Evolutionary conservation across 495 filamentous ascomycete species (phyloP).

Genomic region (Collariella sp.): DNA sequence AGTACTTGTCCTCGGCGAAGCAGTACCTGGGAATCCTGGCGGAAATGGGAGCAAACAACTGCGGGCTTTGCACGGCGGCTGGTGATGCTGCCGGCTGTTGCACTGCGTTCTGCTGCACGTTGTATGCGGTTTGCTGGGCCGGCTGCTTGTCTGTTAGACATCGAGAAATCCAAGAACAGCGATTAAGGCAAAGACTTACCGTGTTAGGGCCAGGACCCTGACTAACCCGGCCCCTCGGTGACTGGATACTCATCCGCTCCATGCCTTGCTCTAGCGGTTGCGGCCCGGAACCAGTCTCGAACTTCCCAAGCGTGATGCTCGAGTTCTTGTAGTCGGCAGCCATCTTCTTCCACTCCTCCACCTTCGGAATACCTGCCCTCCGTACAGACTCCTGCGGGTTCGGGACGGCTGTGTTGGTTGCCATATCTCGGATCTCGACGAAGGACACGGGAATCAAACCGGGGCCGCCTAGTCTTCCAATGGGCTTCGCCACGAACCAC

Average conservation of each 20-base stretch:
- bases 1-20: slow-evolving; percentile 96
- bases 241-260: slow-evolving; percentile 69
- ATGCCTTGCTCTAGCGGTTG: slow-evolving; percentile 57
- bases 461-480: slow-evolving; percentile 85
- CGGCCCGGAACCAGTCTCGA: slow-evolving; percentile 51
- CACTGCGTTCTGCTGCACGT: slow-evolving; percentile 13
- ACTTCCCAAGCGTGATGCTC: slow-evolving; percentile 89
- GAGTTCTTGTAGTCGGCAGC: slow-evolving; percentile 98
- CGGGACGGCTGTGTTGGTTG: slow-evolving; percentile 67
- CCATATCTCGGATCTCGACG: slow-evolving; percentile 93
- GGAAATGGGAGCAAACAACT: slow-evolving; percentile 49
- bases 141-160: slow-evolving; percentile 16
- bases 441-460: slow-evolving; percentile 96
- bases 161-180: not conserved
- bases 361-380: slow-evolving; percentile 86
- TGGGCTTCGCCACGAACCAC: slow-evolving; percentile 99
- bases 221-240: slow-evolving; percentile 36
- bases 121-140: slow-evolving; percentile 20
- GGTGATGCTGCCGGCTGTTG: slow-evolving; percentile 30
- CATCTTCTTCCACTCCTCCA: slow-evolving; percentile 99
- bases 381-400: slow-evolving; percentile 82
- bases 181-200: slow-evolving; percentile 27
- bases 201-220: slow-evolving; percentile 33
- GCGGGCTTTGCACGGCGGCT: slow-evolving; percentile 36
- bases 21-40: slow-evolving; percentile 89